These are phyloP conservation scores for Leptomonas seymouri DNA, from an alignment of 208 protist species.

Conservation along the genomic window DNA sequence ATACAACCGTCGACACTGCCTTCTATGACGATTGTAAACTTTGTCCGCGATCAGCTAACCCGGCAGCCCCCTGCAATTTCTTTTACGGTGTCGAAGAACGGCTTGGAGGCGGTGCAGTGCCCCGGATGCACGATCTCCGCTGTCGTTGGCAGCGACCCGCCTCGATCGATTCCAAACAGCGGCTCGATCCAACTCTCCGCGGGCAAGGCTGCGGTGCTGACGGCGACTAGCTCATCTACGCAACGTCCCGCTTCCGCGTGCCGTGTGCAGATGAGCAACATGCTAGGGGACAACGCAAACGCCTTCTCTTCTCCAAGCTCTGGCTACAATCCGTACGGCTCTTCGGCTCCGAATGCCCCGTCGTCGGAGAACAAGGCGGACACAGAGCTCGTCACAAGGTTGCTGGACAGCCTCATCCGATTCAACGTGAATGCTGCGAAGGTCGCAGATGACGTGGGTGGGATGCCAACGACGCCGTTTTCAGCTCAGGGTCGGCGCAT, in stretches of 20 bases:
- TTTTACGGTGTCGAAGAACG: slow-evolving; percentile 41
- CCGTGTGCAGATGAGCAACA: slow-evolving; percentile 39
- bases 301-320: background rate
- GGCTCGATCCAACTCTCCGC: slow-evolving; percentile 41
- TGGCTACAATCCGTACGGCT: slow-evolving; percentile 14
- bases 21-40: slow-evolving; percentile 52
- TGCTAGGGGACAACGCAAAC: background rate
- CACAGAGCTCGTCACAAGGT: slow-evolving; percentile 49
- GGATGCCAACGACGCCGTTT: slow-evolving; percentile 26
- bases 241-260: slow-evolving; percentile 45
- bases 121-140: slow-evolving; percentile 59
- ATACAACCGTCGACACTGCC: slow-evolving; percentile 41
- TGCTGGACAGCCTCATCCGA: slow-evolving; percentile 73
- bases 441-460: slow-evolving; percentile 52
- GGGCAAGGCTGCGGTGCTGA: slow-evolving; percentile 41
- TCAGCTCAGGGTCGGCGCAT: slow-evolving; percentile 51
- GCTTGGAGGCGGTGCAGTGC: slow-evolving; percentile 57
- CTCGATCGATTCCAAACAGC: slow-evolving; percentile 45
- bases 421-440: slow-evolving; percentile 39
- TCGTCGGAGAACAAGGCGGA: slow-evolving; percentile 34
- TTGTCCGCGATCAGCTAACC: slow-evolving; percentile 62
- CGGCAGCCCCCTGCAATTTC: slow-evolving; percentile 57
- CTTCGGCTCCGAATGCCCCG: background rate
- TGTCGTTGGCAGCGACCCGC: slow-evolving; percentile 47
- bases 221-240: slow-evolving; percentile 42